phyloP scores from a whole-genome alignment of 805 yeast genomes.

The Saccharomycopsis javanensis region DNA sequence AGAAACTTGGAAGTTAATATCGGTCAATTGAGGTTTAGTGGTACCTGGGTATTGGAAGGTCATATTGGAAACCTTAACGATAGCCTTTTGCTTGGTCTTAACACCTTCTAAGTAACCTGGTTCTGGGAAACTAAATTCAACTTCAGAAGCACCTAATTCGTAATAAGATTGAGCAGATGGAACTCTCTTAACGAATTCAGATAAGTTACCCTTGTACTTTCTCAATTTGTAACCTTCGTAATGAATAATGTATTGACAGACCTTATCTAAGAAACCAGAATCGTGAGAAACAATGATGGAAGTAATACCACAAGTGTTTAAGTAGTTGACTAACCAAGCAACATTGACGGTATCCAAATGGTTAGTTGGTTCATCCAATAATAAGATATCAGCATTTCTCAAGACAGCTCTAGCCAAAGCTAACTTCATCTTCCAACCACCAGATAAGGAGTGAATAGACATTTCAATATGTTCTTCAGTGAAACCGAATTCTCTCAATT shows the following conservation, averaged over 20 bases:
- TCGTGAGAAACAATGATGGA: constrained; percentile 99
- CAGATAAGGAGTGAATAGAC: constrained; percentile 96
- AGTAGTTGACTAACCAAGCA: constrained; percentile 99
- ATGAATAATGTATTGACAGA: constrained; percentile 96
- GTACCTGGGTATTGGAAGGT: constrained; percentile 99
- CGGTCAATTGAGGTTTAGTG: constrained; percentile 82
- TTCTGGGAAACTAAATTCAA: constrained; percentile 97
- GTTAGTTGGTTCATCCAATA: constrained; percentile 99
- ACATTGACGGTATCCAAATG: constrained; percentile 99
- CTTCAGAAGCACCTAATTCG: constrained; percentile 96
- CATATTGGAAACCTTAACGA: constrained; percentile 96
- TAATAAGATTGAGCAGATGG: constrained; percentile 98
- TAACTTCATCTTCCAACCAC: constrained; percentile 99
- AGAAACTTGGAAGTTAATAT: constrained; percentile 97
- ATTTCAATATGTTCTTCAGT: constrained; percentile 82
- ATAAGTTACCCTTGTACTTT: constrained; percentile 99
- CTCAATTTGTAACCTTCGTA: constrained; percentile 99
- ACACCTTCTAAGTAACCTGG: constrained; percentile 99
- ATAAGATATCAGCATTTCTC: constrained; percentile 94
- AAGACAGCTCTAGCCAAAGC: constrained; percentile 99
- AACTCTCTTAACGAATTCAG: constrained; percentile 97
- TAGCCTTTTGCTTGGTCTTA: constrained; percentile 99
- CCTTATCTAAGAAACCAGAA: constrained; percentile 98
- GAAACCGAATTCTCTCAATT: constrained; percentile 88
- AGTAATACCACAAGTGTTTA: constrained; percentile 96